Evolutionary conservation across 495 filamentous ascomycete species (phyloP).

Genomic region (Astrothelium subdiscretum): DNA sequence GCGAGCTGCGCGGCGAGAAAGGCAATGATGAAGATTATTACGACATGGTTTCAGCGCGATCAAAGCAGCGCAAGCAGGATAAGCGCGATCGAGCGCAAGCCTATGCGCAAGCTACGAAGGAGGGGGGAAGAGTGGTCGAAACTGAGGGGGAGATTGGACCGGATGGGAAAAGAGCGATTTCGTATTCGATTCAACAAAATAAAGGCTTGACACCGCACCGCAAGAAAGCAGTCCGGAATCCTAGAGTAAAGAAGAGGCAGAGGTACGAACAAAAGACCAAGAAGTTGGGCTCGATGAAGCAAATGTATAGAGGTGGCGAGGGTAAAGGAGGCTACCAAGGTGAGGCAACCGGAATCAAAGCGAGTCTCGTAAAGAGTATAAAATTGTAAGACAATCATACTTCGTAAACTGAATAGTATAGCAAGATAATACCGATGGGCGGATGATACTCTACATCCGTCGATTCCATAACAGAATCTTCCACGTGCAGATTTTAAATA

Average conservation of each 20-base stretch:
- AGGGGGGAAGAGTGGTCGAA: conserved; percentile 49
- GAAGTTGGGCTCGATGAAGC: conserved; percentile 75
- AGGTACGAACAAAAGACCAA: conserved; percentile 89
- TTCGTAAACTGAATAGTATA: no score
- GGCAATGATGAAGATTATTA: conserved; percentile 65
- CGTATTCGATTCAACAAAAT: conserved; percentile 90
- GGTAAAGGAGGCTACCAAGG: conserved; percentile 78
- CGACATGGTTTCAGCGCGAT: conserved; percentile 63
- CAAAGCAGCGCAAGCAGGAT: conserved; percentile 57
- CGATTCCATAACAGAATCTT: no score
- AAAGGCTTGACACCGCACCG: conserved; percentile 82
- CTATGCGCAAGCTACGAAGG: conserved; percentile 37
- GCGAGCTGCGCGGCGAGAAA: conserved; percentile 32
- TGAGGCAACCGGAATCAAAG: conserved; percentile 93
- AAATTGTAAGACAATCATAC: conserved; percentile 50
- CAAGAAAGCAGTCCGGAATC: conserved; percentile 88
- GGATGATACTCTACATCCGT: no score
- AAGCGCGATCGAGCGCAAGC: conserved; percentile 53
- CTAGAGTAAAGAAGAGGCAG: conserved; percentile 93
- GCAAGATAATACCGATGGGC: no score
- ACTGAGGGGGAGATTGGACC: conserved; percentile 45
- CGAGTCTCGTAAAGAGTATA: conserved; percentile 78
- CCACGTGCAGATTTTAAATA: no score
- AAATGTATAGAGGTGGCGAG: conserved; percentile 80
- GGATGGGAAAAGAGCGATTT: conserved; percentile 81